These are phyloP conservation scores for Dillenia turbinata DNA, from an alignment of 164 flowering plant species.

Conservation along the genomic window DNA sequence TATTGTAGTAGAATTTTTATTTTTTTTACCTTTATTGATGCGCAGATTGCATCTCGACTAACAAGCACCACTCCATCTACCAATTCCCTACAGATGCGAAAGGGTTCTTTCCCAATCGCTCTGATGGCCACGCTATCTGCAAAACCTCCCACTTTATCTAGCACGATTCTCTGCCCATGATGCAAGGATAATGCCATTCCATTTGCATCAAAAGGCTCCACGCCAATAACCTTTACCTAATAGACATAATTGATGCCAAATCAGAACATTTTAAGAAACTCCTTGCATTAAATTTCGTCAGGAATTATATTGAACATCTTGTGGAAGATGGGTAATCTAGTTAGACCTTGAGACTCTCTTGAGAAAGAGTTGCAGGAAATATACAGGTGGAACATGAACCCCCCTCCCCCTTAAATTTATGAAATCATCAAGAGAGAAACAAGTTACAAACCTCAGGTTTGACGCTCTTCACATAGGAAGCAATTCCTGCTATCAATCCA, in stretches of 20 bases:
- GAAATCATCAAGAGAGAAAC: no score
- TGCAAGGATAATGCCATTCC: constrained; percentile 95
- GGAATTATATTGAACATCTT: no score
- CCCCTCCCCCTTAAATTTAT: no score
- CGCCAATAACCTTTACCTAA: constrained; percentile 93
- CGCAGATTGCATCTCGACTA: constrained; percentile 96
- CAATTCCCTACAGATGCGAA: constrained; percentile 79
- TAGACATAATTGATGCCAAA: no score
- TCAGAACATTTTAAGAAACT: no score
- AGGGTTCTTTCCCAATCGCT: constrained; percentile 91
- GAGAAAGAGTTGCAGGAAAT: no score
- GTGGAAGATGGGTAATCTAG: no score
- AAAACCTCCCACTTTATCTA: constrained; percentile 96
- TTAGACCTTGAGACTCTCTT: no score
- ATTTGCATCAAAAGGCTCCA: constrained; percentile 98
- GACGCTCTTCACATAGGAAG: constrained; percentile 88
- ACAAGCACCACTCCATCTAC: constrained; percentile 97
- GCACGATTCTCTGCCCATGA: constrained; percentile 74
- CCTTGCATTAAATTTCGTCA: no score
- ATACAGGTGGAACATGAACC: no score
- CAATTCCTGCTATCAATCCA: constrained; percentile 95
- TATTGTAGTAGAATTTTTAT: neutral
- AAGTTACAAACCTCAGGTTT: constrained; percentile 58
- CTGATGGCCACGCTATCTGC: constrained; percentile 99
- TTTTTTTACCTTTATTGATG: constrained; percentile 82